These are phyloP conservation scores for Tolypocladium cylindrosporum DNA, from an alignment of 2,329 filamentous ascomycete genomes.

Conservation along the genomic window DNA sequence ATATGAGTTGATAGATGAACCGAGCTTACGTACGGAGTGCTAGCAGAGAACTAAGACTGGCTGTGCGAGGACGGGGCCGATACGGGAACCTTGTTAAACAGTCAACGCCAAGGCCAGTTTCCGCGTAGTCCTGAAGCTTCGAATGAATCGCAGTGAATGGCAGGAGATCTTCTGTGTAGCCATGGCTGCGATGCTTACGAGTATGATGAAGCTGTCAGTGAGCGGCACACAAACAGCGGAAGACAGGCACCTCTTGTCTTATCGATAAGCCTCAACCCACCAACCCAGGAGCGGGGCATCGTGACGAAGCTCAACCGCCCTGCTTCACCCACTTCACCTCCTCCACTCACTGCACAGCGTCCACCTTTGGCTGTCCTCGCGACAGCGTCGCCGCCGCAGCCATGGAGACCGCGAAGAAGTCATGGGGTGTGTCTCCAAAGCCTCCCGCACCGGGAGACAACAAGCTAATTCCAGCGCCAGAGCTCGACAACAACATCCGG, in stretches of 20 bases:
- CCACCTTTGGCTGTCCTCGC: background rate
- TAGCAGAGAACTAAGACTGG: no score
- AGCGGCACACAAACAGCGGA: background rate
- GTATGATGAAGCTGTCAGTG: no score
- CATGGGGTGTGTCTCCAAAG: constrained; percentile 14
- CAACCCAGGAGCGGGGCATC: background rate
- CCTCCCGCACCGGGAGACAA: no score
- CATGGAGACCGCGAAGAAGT: constrained; percentile 18
- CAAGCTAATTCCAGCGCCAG: constrained; percentile 32
- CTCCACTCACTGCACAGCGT: background rate
- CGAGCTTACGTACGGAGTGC: no score
- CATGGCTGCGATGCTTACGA: background rate
- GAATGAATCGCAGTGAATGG: background rate
- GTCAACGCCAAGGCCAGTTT: no score
- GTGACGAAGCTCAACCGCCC: background rate
- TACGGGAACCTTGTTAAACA: no score
- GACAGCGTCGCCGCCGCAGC: background rate
- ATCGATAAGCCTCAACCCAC: background rate
- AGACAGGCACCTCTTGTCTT: background rate
- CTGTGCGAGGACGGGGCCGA: no score
- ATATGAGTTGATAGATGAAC: no score
- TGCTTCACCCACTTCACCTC: background rate
- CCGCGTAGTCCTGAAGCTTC: background rate
- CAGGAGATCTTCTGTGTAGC: no score
- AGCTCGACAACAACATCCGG: constrained; percentile 77